Conservation (phyloP, 148 eudicot genomes). For the Euryodendron excelsum region DNA sequence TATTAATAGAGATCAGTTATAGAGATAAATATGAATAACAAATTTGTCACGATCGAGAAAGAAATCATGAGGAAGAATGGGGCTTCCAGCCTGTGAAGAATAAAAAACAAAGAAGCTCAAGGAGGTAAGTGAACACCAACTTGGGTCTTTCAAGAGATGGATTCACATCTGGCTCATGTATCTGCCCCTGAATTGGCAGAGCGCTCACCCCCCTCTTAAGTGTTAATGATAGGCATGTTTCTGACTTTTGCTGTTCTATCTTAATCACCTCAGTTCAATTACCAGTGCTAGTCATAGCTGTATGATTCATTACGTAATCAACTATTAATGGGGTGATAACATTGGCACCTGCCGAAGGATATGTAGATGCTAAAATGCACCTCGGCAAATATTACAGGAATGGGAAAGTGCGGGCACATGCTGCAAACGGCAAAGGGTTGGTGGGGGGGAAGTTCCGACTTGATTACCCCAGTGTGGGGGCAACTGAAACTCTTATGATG, state of each 20-base stretch:
- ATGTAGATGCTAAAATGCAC: neutral
- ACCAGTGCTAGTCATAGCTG: neutral
- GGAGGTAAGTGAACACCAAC: neutral
- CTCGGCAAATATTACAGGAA: constrained; percentile 9
- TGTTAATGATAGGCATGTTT: no score
- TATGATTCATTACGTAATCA: neutral
- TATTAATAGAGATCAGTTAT: no score
- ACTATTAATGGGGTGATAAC: neutral
- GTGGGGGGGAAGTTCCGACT: constrained; percentile 21
- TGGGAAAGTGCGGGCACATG: constrained; percentile 16
- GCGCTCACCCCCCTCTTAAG: no score
- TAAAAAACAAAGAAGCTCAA: no score
- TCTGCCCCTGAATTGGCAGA: neutral
- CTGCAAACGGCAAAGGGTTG: constrained; percentile 20
- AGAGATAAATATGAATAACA: no score
- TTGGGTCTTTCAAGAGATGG: no score
- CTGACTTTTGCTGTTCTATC: no score
- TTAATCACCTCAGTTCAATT: no score
- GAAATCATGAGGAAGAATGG: no score
- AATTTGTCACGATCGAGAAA: no score
- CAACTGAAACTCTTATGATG: constrained; percentile 34
- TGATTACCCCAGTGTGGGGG: constrained; percentile 29
- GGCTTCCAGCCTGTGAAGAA: no score
- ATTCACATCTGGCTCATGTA: neutral
- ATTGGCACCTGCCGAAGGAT: no score